Percentiles rank a stretch among this genome's conserved stretches.
Evolutionary conservation across 139 green algal species (phyloP).

Genomic region (Zygnema circumcarinatum): DNA sequence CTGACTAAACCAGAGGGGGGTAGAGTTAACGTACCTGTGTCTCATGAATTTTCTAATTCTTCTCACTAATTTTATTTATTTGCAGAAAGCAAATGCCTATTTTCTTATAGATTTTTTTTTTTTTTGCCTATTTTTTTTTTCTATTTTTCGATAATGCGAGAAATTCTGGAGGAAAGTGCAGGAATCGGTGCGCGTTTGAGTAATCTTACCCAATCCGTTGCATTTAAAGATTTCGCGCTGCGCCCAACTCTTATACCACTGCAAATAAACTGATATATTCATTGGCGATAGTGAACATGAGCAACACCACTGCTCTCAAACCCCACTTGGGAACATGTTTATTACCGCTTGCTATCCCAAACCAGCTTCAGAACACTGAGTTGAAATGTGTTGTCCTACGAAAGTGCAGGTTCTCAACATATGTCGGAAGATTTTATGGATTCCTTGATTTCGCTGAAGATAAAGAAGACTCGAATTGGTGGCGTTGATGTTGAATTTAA

Average conservation of each 20-base stretch:
- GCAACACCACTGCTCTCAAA: neutral
- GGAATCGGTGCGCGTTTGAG: slow-evolving; percentile 1
- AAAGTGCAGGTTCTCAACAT: too few relatives aligned
- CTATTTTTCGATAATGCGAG: neutral
- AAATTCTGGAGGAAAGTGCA: neutral
- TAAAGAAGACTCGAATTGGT: neutral
- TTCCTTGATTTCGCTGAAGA: neutral
- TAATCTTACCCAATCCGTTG: neutral
- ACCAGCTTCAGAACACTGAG: too few relatives aligned
- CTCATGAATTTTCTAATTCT: neutral
- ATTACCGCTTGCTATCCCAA: too few relatives aligned
- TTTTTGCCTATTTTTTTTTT: too few relatives aligned
- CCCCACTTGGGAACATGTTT: too few relatives aligned
- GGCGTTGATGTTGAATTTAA: neutral
- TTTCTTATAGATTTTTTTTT: neutral
- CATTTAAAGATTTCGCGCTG: too few relatives aligned
- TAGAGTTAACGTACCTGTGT: too few relatives aligned
- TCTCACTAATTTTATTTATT: neutral
- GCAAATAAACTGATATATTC: too few relatives aligned
- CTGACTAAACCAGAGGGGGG: too few relatives aligned
- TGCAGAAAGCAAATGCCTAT: slow-evolving; percentile 21
- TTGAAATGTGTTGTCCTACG: too few relatives aligned
- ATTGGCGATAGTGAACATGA: too few relatives aligned
- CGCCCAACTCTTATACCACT: too few relatives aligned
- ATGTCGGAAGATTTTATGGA: neutral